Percentiles rank a stretch among this genome's conserved stretches.
Evolutionary conservation across 148 eudicot species (phyloP).

Genomic region (Linanthus parryae): DNA sequence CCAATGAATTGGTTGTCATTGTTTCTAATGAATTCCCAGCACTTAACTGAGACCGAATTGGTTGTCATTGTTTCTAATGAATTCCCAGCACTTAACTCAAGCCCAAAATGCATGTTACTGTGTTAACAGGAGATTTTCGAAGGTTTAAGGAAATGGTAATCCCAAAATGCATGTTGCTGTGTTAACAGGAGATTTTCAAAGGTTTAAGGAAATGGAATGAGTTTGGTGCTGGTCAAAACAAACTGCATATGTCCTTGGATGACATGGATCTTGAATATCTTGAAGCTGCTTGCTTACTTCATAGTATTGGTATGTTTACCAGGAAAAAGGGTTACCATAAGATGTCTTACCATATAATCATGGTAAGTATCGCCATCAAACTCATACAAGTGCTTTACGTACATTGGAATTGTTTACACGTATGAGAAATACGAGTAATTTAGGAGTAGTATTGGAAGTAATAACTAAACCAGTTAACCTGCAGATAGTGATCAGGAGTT

Average conservation of each 20-base stretch:
- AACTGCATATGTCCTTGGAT: constrained; percentile 21
- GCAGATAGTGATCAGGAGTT: too few relatives aligned
- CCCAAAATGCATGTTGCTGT: too few relatives aligned
- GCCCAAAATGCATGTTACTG: too few relatives aligned
- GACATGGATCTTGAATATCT: constrained; percentile 66
- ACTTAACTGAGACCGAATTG: too few relatives aligned
- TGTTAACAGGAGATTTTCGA: constrained; percentile 52
- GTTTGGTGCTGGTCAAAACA: constrained; percentile 11
- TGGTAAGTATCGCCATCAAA: constrained; percentile 53
- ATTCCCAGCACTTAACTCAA: too few relatives aligned
- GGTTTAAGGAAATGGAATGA: constrained; percentile 39
- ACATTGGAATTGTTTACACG: too few relatives aligned
- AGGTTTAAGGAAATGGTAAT: constrained; percentile 44
- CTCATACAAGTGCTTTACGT: constrained; percentile 5
- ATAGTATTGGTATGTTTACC: constrained; percentile 45
- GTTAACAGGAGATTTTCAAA: constrained; percentile 52
- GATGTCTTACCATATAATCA: constrained; percentile 43
- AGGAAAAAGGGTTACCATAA: constrained; percentile 82
- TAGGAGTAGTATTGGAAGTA: too few relatives aligned
- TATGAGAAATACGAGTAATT: too few relatives aligned
- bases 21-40: too few relatives aligned
- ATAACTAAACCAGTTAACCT: too few relatives aligned
- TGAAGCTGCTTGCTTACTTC: constrained; percentile 77
- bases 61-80: too few relatives aligned
- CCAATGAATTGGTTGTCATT: too few relatives aligned